These are phyloP conservation scores for Ophiorrhiza pumila DNA, from an alignment of 257 asterid species.

Conservation along the genomic window DNA sequence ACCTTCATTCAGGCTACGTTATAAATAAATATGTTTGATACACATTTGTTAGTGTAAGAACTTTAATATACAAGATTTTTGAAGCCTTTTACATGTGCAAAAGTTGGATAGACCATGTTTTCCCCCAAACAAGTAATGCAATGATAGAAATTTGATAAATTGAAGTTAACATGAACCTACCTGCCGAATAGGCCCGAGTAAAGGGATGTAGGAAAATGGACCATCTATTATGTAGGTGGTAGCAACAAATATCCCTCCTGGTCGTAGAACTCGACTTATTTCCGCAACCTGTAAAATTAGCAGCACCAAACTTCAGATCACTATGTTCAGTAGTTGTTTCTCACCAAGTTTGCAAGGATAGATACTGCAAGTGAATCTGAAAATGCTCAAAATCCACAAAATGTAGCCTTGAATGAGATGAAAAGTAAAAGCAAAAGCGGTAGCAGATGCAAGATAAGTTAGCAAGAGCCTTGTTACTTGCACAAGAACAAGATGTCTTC, in stretches of 20 bases:
- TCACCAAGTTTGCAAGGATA: neutral
- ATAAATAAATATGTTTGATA: neutral
- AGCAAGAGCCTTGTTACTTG: neutral
- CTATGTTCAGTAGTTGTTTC: neutral
- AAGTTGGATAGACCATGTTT: neutral
- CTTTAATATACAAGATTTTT: neutral
- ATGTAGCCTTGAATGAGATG: neutral
- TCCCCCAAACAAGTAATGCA: neutral
- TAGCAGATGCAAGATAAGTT: neutral
- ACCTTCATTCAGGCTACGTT: neutral
- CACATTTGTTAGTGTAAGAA: neutral
- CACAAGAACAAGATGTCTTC: neutral
- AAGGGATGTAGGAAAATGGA: slow-evolving; percentile 46
- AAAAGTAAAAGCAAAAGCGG: neutral
- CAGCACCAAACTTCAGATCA: slow-evolving; percentile 1
- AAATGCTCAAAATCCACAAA: neutral
- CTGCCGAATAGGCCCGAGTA: slow-evolving; percentile 53
- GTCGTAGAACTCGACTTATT: slow-evolving; percentile 76
- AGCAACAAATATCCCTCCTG: slow-evolving; percentile 81
- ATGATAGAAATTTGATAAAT: neutral
- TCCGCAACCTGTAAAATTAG: slow-evolving; percentile 66
- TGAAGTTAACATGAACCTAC: slow-evolving; percentile 21
- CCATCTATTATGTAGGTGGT: slow-evolving; percentile 78
- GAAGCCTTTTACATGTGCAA: neutral
- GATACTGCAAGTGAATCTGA: neutral